Base-by-base conservation (phyloP, 2,329 filamentous ascomycete genomes). In the Hypoxylon sp. region DNA sequence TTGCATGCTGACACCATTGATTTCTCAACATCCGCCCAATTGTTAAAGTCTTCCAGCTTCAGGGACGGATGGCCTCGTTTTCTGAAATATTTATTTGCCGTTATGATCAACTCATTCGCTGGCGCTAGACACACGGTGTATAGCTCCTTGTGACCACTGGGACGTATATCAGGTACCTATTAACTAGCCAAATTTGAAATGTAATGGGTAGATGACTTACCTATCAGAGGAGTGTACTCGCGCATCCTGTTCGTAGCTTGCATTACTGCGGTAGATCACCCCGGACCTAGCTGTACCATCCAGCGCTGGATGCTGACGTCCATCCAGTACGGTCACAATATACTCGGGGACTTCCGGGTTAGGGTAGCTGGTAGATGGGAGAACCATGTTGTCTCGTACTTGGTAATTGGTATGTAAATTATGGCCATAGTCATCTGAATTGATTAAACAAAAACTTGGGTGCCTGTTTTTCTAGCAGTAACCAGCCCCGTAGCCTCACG, bases 291-390 rank as follows among this genome's bases (percentile, higher is more conserved):
- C 55, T 9, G 46, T 31, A 5, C 22, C 35, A 22, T 52, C 52
- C 24, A 60, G 31, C 14, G 58, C 48, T 24, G 58, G 58, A 44
- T 52, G 58, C 35, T 33, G 58, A n/a, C 47, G 46, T 14, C 58
- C 58, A n/a, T 60, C 47, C 19, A 60, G 58, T 24, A 35, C 37
- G 14, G 52, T 44, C 3, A 60, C 58, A 2, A 26, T 37, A 44
- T 52, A 60, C 13, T 60, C 58, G 24, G 58, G 47, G n/a, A 60
- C 37, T 33, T 60, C 58, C 31, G 58, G 58, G n/a, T 60, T n/a
- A 44, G 46, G 46, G 22, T 52, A 24, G 3, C n/a, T 42, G 1
- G 47, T 24, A 33, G 24, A 31, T 22, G 58, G 24, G 8, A 29
- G 31, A 46, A n/a, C 48, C 58, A 60, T 60, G 1, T 14, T 44